Evolutionary conservation across 257 asterid species (phyloP).

Genomic region (Solanum etuberosum): DNA sequence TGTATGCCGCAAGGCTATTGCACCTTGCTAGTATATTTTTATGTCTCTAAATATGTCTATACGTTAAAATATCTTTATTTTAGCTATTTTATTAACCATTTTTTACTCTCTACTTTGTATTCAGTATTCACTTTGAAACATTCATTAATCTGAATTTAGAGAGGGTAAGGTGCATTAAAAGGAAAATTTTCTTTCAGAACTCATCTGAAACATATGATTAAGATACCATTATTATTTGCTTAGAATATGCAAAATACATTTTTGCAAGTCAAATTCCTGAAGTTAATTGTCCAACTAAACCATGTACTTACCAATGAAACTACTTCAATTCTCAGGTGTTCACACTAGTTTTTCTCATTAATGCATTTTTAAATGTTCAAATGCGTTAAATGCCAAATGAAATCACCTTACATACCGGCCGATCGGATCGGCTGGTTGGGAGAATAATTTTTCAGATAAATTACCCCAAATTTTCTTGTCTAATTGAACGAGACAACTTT

Average conservation of each 20-base stretch:
- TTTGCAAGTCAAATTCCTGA: not conserved
- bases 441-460: not conserved
- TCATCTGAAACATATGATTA: not conserved
- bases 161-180: not conserved
- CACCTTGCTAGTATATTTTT: not conserved
- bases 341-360: not conserved
- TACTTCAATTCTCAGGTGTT: not conserved
- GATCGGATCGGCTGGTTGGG: not conserved
- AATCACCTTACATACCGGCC: not conserved
- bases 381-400: not conserved
- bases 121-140: fast-evolving
- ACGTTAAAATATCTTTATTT: too few relatives aligned
- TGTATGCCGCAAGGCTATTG: fast-evolving
- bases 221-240: not conserved
- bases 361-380: not conserved
- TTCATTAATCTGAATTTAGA: not conserved
- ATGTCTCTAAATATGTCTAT: not conserved
- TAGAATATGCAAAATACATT: not conserved
- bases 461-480: not conserved
- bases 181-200: not conserved
- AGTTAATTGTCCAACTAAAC: not conserved
- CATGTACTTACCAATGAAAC: not conserved
- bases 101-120: not conserved
- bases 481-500: not conserved
- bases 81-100: not conserved